Base-by-base conservation (phyloP, 768 basidiomycete genomes). In the Lactarius tabidus region DNA sequence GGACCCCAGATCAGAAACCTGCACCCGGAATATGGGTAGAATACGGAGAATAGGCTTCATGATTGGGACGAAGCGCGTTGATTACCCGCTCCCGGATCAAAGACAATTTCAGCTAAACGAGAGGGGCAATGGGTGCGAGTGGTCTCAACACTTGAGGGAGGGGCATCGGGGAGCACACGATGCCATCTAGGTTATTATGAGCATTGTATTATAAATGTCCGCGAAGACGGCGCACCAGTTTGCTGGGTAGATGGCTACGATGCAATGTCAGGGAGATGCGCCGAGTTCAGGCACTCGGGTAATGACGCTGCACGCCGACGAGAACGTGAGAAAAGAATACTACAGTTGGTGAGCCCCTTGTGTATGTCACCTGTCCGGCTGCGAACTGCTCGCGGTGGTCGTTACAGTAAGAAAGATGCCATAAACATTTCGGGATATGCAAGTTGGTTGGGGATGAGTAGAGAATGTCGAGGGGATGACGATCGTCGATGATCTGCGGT, bases 151-250 rank as follows among this genome's bases (percentile, higher is more conserved):
- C 26, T 26, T 51, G 48, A 14, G 45, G 45, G 45, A 52, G 62
- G 29, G n/a, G 33, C 41, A 59, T 64, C 63, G 53, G 63, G 59
- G 15, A 38, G 59, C 23, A 60, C 59, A 60, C 59, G 23, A 48
- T 26, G 23, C 23, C 18, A 7, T 38, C 33, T 57, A 57, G 41
- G 63, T 51, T 51, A 15, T 26, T 12, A 51, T 26, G 45, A 26
- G 35, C 17, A 51, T n/a, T 29, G 59, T 28, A 26, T 65, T 61
- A 61, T 52, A 48, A n/a, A 36, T 38, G 28, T 14, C 59, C 64
- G 35, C 23, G 23, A 41, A 26, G 29, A 35, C 31, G 64, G 59
- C 54, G 43, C 43, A 39, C 59, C 64, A 9, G 31, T n/a, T 56
- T 4, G 20, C 9, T 56, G 58, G 57, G 31, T 38, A 58, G 38